Evolutionary conservation across 257 asterid species (phyloP).

Genomic region (Solanum bulbocastanum): DNA sequence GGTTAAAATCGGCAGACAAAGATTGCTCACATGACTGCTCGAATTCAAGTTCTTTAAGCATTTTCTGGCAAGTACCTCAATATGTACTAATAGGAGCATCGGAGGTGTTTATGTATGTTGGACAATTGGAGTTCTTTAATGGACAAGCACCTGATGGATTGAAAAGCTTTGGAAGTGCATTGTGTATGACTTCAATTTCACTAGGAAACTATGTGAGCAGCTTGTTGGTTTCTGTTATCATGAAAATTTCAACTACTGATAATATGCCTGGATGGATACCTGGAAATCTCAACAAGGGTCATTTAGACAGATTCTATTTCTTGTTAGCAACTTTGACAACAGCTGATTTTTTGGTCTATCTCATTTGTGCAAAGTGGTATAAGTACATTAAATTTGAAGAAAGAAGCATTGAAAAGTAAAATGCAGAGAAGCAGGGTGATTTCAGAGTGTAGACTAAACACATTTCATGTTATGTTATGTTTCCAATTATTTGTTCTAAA

Average conservation of each 20-base stretch:
- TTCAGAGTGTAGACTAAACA: neutral
- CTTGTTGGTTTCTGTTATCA: constrained; percentile 60
- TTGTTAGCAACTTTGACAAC: constrained; percentile 59
- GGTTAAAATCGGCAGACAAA: constrained; percentile 24
- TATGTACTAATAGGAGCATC: constrained; percentile 82
- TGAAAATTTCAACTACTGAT: constrained; percentile 49
- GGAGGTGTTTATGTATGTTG: constrained; percentile 88
- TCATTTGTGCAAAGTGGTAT: constrained; percentile 69
- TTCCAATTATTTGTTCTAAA: neutral
- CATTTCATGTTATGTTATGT: neutral
- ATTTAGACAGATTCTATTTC: constrained; percentile 62
- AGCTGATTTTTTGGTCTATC: constrained; percentile 56
- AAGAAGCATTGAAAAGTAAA: constrained; percentile 12
- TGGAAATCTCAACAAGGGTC: constrained; percentile 69
- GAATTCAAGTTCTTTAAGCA: constrained; percentile 47
- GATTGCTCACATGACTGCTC: constrained; percentile 21
- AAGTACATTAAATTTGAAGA: constrained; percentile 63
- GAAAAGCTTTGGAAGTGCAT: constrained; percentile 90
- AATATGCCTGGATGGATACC: constrained; percentile 94
- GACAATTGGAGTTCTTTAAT: constrained; percentile 78
- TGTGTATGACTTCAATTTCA: constrained; percentile 85
- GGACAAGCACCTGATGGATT: constrained; percentile 73
- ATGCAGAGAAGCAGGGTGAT: constrained; percentile 18
- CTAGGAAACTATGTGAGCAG: constrained; percentile 85
- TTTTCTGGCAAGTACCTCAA: constrained; percentile 92